Base-by-base conservation (phyloP, 2,329 filamentous ascomycete species). In the Claviceps citrina region DNA sequence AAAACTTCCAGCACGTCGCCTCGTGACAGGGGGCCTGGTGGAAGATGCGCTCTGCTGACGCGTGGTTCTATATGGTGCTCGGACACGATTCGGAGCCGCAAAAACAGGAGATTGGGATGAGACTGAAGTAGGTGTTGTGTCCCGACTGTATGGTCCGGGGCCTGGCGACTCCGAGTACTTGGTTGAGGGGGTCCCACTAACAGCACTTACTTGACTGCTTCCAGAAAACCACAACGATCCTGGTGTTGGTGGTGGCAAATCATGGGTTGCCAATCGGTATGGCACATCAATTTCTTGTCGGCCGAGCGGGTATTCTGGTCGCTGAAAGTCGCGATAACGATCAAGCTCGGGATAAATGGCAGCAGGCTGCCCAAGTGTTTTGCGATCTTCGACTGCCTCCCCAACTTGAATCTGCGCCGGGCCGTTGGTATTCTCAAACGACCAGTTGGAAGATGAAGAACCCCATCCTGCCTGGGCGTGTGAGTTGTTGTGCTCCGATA, bases 51-150 rank as follows among this genome's bases (percentile, higher is more conserved):
- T 79, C 40, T 60, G 61, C 54, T 76, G 72, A 48, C 67, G 67
- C 43, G 57, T 52, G 49, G 68, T 67, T n/a, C 20, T 31, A 19
- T 22, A 38, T 7, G 64, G 56, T 37, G 63, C 59, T 20, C 57
- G 67, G 48, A 54, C 65, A 45, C 60, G 66, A 45, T 55, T 64
- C 40, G 60, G 72, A 44, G 52, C 68, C 54, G 74, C 59, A 4
- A 79, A 57, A 3, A 73, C 70, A 3, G 82, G 79, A 13, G 81
- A 86, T 49, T 81, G 78, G 1, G 82, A 86, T 7, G 78, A 81
- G 46, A 82, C 77, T 8, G 82, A 86, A 4, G 81, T 85, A 6
- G 82, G 82, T 3, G 82, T 86, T 1, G 81, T 85, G 43, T 82
- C 80, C 46, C 81, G 71, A 53, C 81, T 86, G 57, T 84, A 86